Evolutionary conservation across 768 basidiomycete species (phyloP), one percentile per base, ranked within the genome.

Genomic region (Boletus eberwhitei): DNA sequence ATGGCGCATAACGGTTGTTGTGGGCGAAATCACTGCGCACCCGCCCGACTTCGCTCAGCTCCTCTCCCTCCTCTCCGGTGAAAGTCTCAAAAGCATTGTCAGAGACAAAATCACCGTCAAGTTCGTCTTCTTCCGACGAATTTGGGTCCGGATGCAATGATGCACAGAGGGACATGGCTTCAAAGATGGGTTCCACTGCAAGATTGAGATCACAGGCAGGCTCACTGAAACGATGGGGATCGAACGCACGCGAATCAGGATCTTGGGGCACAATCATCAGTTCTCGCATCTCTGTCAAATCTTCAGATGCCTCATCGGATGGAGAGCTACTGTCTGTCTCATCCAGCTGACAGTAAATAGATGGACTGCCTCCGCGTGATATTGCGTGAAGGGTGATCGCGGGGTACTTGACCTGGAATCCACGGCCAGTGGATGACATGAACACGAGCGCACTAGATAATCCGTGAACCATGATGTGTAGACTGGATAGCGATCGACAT

Each of bases 321-420:
- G 74, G 50, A 66, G 59, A 65, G 73, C 64, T 34, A 34, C 9
- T 48, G 47, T 44, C 73, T n/a, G 73, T 72, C 47, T 92, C 92
- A 62, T 97, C 95, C 12, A 98, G 81, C 62, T 99, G 97, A 67
- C 94, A 97, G 71, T 98, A 98, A 66, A 98, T 81, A 8, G 84
- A 87, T 4, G 90, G 85, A 0, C 77, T 78, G 9, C 72, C 55
- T 2, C 48, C 78, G 42, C 93, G 86, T 1, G 93, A 91, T 50
- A 95, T 81, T 24, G 97, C 97, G 63, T 99, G 97, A 2, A 99
- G 81, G 1, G 93, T 96, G 65, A 99, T 90, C 6, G 87, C 77
- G 11, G 91, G 93, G 69, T 96, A 98, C 53, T 86, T 78, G 65
- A 98, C 82, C 59, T 89, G 84, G 71, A 98, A 87, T 16, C 92